Evolutionary conservation across 495 filamentous ascomycete species (phyloP).

Genomic region (Schizothecium vesticola): DNA sequence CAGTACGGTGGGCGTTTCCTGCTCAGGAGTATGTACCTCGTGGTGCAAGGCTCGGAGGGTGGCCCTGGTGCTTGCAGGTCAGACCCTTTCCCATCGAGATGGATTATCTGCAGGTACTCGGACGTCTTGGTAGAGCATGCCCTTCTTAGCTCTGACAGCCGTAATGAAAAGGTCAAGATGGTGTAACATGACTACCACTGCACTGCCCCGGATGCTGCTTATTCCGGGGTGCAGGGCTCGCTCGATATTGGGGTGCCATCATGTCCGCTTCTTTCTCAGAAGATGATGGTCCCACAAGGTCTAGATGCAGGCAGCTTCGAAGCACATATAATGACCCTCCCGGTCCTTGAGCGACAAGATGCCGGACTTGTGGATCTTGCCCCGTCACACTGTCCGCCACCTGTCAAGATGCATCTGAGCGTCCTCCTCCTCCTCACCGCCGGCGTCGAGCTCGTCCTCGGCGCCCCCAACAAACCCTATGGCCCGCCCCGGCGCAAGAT

Average conservation of each 20-base stretch:
- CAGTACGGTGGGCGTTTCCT: no score
- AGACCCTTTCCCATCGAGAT: background rate
- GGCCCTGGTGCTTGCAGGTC: background rate
- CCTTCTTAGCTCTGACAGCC: background rate
- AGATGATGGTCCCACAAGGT: background rate
- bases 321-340: background rate
- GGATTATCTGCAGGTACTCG: background rate
- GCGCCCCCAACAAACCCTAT: background rate
- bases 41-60: background rate
- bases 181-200: background rate
- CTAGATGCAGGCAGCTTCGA: background rate
- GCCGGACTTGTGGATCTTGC: background rate
- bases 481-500: background rate
- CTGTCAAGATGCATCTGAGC: background rate
- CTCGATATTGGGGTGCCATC: background rate
- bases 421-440: background rate
- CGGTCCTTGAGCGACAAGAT: no score
- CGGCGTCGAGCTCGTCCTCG: background rate
- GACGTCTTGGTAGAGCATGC: background rate
- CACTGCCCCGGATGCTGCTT: slow-evolving; percentile 3
- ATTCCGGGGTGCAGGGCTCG: background rate
- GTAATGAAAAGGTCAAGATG: background rate
- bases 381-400: background rate
- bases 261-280: background rate
- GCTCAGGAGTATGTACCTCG: no score